Base-by-base conservation (phyloP, 768 basidiomycete species). In the Lactifluus subvellereus region DNA sequence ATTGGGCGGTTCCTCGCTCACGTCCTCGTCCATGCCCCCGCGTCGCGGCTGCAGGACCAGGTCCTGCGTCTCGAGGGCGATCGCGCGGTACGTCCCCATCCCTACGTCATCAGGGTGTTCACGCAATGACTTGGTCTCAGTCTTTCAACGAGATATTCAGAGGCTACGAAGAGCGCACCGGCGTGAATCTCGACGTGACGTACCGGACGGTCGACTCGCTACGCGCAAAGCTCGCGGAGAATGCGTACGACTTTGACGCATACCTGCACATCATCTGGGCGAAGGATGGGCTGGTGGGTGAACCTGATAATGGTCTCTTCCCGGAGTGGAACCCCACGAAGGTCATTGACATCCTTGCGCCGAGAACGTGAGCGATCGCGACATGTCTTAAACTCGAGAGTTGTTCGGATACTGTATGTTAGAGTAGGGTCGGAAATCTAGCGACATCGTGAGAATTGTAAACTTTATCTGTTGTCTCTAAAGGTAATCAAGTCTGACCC, bases 311-410 rank as follows among this genome's bases (percentile, higher is more conserved):
- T 48, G 61, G 37, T 9, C 43, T 65, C 18, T 68, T 42, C 35
- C 69, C 69, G 3, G 66, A 55, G 9, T 70, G 66, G 66, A 70
- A 69, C 22, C 68, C 68, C 32, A 66, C 53, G 16, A 65, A 60
- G 45, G 64, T 69, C 32, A 18, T 67, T 20, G 62, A 64, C 33
- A 50, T 50, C 27, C 7, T 45, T 47, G 62, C 54, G 1, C 57
- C 57, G 18, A 59, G 37, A 35, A 51, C 43, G 20, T 62, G 33
- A 59, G 6, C 27, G 7, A 32, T 35, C 18, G 20, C 10, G 22
- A 40, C 13, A 13, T 42, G 51, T 9, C 1, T 6, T 20, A 14
- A 50, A 40, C 27, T 13, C 18, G 5, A 6, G 6, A 9, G 6
- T 27, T 38, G 33, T 14, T 38, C 7, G 20, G n/a, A 22, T 43